Percentiles rank a stretch among this genome's conserved stretches.
These are phyloP conservation scores for Boletellus emodensis DNA, from an alignment of 768 basidiomycete species.

Conservation along the genomic window DNA sequence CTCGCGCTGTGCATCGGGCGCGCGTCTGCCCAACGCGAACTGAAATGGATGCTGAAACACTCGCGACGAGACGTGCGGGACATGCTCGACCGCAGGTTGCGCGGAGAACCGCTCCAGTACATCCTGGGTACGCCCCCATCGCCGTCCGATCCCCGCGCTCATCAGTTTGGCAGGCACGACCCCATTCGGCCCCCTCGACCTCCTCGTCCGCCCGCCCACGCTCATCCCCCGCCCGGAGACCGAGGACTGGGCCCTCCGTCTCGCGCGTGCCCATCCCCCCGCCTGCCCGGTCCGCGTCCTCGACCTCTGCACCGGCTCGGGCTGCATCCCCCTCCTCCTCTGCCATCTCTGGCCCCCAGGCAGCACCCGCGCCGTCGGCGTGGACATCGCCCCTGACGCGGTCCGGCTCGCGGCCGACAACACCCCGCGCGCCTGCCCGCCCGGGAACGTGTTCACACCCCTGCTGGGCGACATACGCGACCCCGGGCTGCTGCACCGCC, in stretches of 20 bases:
- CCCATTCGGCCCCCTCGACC: constrained; percentile 81
- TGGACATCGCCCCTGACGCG: constrained; percentile 69
- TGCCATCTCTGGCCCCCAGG: constrained; percentile 53
- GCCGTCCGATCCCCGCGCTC: neutral
- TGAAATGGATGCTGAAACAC: constrained; percentile 45
- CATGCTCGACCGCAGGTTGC: constrained; percentile 56
- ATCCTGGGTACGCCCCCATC: constrained; percentile 59
- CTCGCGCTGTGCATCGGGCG: constrained; percentile 35
- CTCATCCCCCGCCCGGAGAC: constrained; percentile 97
- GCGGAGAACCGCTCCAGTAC: constrained; percentile 85
- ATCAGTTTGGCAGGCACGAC: constrained; percentile 50
- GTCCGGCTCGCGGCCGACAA: constrained; percentile 48
- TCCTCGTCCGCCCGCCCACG: constrained; percentile 70
- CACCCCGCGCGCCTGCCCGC: constrained; percentile 15
- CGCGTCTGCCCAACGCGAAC: constrained; percentile 37
- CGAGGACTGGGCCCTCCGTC: constrained; percentile 70
- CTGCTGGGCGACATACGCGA: constrained; percentile 45
- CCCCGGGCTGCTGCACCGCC: constrained; percentile 15
- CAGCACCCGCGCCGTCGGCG: constrained; percentile 51
- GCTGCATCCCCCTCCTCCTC: constrained; percentile 86
- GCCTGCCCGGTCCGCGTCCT: constrained; percentile 45
- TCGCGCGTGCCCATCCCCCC: constrained; percentile 41
- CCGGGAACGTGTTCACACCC: constrained; percentile 31
- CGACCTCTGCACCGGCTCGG: constrained; percentile 92
- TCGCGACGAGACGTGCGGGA: constrained; percentile 15